phyloP scores from a whole-genome alignment of 257 asterid genomes.

The Coffea canephora region DNA sequence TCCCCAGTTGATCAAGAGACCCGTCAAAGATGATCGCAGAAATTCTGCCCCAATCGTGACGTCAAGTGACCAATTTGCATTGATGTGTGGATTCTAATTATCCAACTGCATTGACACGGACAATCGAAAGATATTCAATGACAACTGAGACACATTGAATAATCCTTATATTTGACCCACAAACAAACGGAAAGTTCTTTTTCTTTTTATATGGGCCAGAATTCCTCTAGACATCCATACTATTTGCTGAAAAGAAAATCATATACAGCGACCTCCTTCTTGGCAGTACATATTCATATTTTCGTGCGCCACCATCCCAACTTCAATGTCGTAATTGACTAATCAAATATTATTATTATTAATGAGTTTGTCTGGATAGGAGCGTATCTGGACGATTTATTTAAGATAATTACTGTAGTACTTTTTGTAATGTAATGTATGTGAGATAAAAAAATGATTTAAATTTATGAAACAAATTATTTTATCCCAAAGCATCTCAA shows the following conservation, averaged over 20 bases:
- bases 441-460: too few species aligned
- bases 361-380: too few species aligned
- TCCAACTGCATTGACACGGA: not conserved
- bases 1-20: slow-evolving; percentile 2
- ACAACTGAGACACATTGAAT: not conserved
- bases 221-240: too few species aligned
- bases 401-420: too few species aligned
- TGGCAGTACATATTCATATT: not conserved
- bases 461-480: too few species aligned
- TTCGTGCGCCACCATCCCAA: not conserved
- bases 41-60: not conserved
- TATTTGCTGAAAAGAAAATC: not conserved
- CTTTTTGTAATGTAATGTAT: too few species aligned
- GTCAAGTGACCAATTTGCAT: not conserved
- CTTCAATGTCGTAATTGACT: not conserved
- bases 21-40: not conserved
- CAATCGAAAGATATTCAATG: not conserved
- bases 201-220: not conserved
- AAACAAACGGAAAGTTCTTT: not conserved
- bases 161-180: not conserved
- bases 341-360: not conserved
- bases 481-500: too few species aligned
- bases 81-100: not conserved
- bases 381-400: too few species aligned
- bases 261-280: not conserved